Evolutionary conservation across 352 stramenopile species (phyloP).

Genomic region (Globisporangium alternatum): DNA sequence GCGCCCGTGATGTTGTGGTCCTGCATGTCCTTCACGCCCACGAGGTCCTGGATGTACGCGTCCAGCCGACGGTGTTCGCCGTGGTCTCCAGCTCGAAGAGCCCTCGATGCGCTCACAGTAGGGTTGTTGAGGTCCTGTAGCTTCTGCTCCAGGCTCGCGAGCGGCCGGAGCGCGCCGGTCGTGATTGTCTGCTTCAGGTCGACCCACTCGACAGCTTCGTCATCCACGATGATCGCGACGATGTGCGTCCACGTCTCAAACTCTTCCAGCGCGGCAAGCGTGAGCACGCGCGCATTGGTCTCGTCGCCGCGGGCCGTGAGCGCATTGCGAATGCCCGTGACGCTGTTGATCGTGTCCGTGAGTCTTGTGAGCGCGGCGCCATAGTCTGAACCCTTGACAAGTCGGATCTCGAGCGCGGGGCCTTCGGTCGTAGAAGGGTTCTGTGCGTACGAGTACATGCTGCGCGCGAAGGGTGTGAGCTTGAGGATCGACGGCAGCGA

Average conservation of each 20-base stretch:
- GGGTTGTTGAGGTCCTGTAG: conserved; percentile 17
- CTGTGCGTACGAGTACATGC: conserved; percentile 34
- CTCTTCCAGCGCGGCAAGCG: conserved; percentile 44
- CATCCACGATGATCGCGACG: conserved; percentile 46
- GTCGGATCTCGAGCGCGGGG: conserved; percentile 40
- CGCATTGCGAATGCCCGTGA: conserved; percentile 51
- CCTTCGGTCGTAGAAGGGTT: conserved; percentile 26
- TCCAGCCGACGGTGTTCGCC: conserved; percentile 33
- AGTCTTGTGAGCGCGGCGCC: conserved; percentile 27
- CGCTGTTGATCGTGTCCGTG: conserved; percentile 21
- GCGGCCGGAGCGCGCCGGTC: conserved; percentile 27
- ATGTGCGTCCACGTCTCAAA: conserved; percentile 56
- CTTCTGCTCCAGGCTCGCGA: conserved; percentile 40
- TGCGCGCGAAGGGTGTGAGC: conserved; percentile 69
- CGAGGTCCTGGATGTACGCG: conserved; percentile 49
- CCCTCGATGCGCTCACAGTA: background rate
- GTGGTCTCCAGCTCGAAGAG: background rate
- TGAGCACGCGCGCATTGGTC: conserved; percentile 28
- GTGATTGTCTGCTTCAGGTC: conserved; percentile 51
- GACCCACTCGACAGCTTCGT: conserved; percentile 70
- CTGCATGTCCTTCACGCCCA: conserved; percentile 51
- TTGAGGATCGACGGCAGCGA: conserved; percentile 63
- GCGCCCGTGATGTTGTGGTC: conserved; percentile 64
- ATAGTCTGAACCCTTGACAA: conserved; percentile 39
- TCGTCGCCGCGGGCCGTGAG: conserved; percentile 27